A percentile compares a stretch with the other conserved stretches of the same genome.
phyloP scores from a whole-genome alignment of 768 basidiomycete genomes.

The Hygrocybe coccinea region DNA sequence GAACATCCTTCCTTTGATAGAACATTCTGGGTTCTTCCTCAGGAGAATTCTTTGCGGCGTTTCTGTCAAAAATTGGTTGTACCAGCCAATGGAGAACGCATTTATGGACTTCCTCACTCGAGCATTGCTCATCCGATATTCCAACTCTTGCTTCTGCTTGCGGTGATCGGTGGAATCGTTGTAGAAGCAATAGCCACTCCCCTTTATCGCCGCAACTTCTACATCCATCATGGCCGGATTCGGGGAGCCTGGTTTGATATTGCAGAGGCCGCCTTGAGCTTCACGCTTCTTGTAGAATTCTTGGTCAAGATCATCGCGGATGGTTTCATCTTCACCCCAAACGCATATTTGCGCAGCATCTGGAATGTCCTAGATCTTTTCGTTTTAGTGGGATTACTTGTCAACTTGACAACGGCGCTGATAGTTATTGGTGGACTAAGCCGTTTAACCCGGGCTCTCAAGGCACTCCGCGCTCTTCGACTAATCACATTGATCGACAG shows the following conservation, averaged over 20 bases:
- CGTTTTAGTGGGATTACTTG: constrained; percentile 71
- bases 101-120: constrained; percentile 72
- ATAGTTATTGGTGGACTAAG: constrained; percentile 74
- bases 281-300: constrained; percentile 74
- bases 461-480: constrained; percentile 82
- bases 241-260: constrained; percentile 85
- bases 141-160: constrained; percentile 64
- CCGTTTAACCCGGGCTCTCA: constrained; percentile 79
- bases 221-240: constrained; percentile 49
- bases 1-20: constrained; percentile 88
- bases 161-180: constrained; percentile 77
- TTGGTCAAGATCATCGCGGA: constrained; percentile 89
- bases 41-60: constrained; percentile 66
- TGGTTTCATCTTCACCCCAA: constrained; percentile 85
- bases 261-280: constrained; percentile 66
- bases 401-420: constrained; percentile 68
- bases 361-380: constrained; percentile 91
- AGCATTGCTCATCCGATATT: constrained; percentile 65
- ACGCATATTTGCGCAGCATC: constrained; percentile 84
- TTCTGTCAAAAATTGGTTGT: constrained; percentile 79
- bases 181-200: constrained; percentile 83
- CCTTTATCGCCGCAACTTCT: constrained; percentile 71
- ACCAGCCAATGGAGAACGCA: constrained; percentile 80
- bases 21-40: constrained; percentile 84
- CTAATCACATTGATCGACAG: constrained; percentile 84